phyloP scores from a whole-genome alignment of 2,329 filamentous ascomycete genomes.

The Monosporascus sp. region DNA sequence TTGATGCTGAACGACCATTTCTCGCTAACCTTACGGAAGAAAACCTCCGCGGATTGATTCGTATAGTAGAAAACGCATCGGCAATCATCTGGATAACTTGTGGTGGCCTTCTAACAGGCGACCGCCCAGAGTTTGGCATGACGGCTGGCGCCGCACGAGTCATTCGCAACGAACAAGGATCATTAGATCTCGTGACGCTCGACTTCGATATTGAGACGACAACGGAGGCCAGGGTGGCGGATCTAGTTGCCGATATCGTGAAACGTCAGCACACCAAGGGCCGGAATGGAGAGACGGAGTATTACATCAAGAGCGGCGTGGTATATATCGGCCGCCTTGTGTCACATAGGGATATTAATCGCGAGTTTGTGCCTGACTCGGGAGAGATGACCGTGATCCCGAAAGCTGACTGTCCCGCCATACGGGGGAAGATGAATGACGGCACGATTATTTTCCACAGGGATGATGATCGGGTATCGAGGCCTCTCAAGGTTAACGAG shows the following conservation, averaged over 20 bases:
- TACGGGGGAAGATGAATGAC: background rate
- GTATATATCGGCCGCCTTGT: background rate
- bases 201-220: background rate
- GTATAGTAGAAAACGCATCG: background rate
- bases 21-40: background rate
- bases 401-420: background rate
- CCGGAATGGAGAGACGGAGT: conserved; percentile 2
- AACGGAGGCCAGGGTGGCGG: background rate
- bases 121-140: background rate
- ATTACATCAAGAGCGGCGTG: background rate
- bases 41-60: background rate
- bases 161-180: background rate
- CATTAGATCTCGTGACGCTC: conserved; percentile 1
- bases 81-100: background rate
- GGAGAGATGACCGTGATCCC: background rate
- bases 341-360: background rate
- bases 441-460: background rate
- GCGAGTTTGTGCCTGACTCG: background rate
- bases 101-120: background rate
- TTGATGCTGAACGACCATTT: background rate
- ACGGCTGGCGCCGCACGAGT: background rate
- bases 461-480: background rate
- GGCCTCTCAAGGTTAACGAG: background rate
- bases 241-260: background rate
- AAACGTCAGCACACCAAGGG: background rate